phyloP scores from a whole-genome alignment of 2,329 filamentous ascomycete species.

The Botrytis deweyae region DNA sequence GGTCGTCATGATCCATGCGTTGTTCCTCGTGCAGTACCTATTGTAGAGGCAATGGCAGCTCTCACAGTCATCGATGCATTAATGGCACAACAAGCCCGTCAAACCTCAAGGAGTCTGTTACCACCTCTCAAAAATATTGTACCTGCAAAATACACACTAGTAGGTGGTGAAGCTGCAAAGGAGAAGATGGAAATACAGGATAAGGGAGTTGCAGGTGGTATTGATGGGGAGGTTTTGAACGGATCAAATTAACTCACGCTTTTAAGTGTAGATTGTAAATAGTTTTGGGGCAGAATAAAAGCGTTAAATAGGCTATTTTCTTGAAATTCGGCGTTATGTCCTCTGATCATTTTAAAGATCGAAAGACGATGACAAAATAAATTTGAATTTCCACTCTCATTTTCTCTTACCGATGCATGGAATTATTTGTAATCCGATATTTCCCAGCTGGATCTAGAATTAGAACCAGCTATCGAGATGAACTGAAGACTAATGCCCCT shows the following conservation, averaged over 20 bases:
- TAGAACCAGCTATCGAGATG: neutral
- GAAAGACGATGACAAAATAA: neutral
- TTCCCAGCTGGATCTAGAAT: neutral
- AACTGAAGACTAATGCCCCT: neutral
- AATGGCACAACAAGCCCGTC: constrained; percentile 72
- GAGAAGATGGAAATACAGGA: constrained; percentile 25
- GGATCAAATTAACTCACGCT: neutral
- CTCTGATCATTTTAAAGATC: neutral
- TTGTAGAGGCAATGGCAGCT: constrained; percentile 89
- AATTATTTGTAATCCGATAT: neutral
- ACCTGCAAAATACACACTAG: constrained; percentile 26
- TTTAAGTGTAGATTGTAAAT: neutral
- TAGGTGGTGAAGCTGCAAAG: constrained; percentile 27
- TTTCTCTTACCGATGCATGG: no score
- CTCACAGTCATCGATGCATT: constrained; percentile 84
- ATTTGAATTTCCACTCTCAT: neutral
- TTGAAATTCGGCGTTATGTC: neutral
- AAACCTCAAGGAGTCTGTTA: constrained; percentile 48
- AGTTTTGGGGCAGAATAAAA: neutral
- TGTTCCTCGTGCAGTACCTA: constrained; percentile 75
- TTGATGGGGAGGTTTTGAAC: neutral
- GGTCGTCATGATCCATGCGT: constrained; percentile 94
- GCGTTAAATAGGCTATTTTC: neutral
- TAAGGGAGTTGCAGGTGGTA: constrained; percentile 22
- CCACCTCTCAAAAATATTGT: constrained; percentile 42